A percentile compares a stretch with the other conserved stretches of the same genome.
Evolutionary conservation across 1,284 basidiomycete species (phyloP).

Genomic region (Filobasidium uniguttulatum): DNA sequence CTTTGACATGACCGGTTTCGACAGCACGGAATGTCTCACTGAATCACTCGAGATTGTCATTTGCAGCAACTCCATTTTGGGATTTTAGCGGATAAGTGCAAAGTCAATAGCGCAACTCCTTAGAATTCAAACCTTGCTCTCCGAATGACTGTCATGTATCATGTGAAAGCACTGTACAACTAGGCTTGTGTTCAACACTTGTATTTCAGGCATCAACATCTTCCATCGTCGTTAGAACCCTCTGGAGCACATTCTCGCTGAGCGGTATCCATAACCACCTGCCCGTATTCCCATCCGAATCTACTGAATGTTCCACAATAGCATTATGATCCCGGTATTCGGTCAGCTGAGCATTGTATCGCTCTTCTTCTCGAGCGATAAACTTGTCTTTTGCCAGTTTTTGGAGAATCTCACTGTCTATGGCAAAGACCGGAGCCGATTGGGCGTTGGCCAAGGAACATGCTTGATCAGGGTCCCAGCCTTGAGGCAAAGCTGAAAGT

Average conservation of each 20-base stretch:
- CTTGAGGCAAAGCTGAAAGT: slow-evolving; percentile 45
- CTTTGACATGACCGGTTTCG: no score
- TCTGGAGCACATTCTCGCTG: slow-evolving; percentile 46
- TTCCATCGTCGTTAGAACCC: slow-evolving; percentile 27
- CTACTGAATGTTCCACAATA: slow-evolving; percentile 44
- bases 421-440: slow-evolving; percentile 28
- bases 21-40: no score
- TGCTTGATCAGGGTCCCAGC: slow-evolving; percentile 17
- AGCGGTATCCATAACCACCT: slow-evolving; percentile 67
- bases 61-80: no score
- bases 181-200: no score
- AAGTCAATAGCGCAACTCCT: no score
- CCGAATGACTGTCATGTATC: neutral
- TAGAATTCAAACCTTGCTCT: no score
- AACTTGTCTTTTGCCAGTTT: slow-evolving; percentile 48
- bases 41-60: no score
- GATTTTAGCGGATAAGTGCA: no score
- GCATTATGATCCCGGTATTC: slow-evolving; percentile 83
- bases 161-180: neutral
- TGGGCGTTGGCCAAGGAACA: slow-evolving; percentile 17
- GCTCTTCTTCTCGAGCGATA: slow-evolving; percentile 70
- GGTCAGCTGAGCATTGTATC: slow-evolving; percentile 61
- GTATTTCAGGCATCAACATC: slow-evolving; percentile 19
- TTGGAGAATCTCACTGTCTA: slow-evolving; percentile 33
- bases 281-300: slow-evolving; percentile 28